Percentiles rank a stretch among this genome's conserved stretches.
phyloP scores from a whole-genome alignment of 2,329 filamentous ascomycete species.

The Ilyonectria sp. region DNA sequence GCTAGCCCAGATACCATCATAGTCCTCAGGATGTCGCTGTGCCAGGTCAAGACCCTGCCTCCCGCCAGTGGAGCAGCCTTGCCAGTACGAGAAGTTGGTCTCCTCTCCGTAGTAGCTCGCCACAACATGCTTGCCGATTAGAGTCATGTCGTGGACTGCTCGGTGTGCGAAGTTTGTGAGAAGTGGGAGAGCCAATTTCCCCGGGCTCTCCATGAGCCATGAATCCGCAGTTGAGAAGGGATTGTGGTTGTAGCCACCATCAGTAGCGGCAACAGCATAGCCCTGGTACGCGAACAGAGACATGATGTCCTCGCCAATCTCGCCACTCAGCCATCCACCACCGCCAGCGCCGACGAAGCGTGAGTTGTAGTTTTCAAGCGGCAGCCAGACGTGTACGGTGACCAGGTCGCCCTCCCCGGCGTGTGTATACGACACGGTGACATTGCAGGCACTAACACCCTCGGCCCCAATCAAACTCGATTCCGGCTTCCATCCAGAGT shows the following conservation, averaged over 20 bases:
- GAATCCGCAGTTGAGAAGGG: too few relatives aligned
- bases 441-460: conserved; percentile 15
- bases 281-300: conserved; percentile 1
- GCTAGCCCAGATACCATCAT: conserved; percentile 14
- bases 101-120: background rate
- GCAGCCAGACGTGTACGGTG: conserved; percentile 6
- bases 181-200: too few relatives aligned
- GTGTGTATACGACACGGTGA: conserved; percentile 14
- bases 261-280: conserved; percentile 9
- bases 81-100: conserved; percentile 18
- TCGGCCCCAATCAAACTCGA: too few relatives aligned
- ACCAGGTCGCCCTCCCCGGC: background rate
- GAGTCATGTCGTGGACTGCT: background rate
- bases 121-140: background rate
- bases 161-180: conserved; percentile 12
- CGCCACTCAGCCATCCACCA: conserved; percentile 13
- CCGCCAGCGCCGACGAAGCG: conserved; percentile 18
- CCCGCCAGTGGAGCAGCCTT: conserved; percentile 25
- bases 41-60: conserved; percentile 18
- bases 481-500: too few relatives aligned
- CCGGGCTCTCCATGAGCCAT: too few relatives aligned
- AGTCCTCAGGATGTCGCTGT: background rate
- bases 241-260: background rate
- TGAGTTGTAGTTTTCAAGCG: conserved; percentile 13
- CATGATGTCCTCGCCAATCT: background rate